Conservation (phyloP, 2,329 filamentous ascomycete genomes). For the Neoscytalidium dimidiatum region DNA sequence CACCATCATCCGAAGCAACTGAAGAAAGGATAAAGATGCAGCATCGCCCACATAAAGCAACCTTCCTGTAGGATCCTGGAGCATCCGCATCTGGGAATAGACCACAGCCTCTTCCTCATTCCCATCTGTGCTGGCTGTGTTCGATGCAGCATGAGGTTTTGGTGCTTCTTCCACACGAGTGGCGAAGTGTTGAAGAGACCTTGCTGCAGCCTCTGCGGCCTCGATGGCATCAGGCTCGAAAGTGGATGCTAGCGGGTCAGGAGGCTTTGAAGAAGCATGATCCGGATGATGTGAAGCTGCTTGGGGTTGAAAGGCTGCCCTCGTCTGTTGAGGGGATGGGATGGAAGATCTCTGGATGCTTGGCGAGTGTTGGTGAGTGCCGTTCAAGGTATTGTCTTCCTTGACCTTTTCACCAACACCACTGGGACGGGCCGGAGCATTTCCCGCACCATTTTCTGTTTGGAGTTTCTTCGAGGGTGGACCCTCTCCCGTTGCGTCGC, state of each 20-base stretch:
- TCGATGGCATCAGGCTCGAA: conserved; percentile 24
- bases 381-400: background rate
- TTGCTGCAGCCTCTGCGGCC: conserved; percentile 26
- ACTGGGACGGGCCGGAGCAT: background rate
- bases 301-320: background rate
- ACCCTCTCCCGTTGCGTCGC: conserved; percentile 37
- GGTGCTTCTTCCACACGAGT: conserved; percentile 26
- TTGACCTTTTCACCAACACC: background rate
- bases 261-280: background rate
- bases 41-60: conserved; percentile 65
- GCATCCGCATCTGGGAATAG: conserved; percentile 58
- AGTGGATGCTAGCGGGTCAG: conserved; percentile 21
- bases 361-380: background rate
- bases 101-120: conserved; percentile 59
- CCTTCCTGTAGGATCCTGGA: conserved; percentile 60
- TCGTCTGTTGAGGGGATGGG: background rate
- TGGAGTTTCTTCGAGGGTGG: conserved; percentile 39
- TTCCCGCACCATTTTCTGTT: conserved; percentile 22
- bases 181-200: conserved; percentile 29
- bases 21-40: conserved; percentile 62
- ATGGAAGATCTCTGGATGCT: background rate
- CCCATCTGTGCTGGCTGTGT: conserved; percentile 42
- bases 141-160: conserved; percentile 28
- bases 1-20: conserved; percentile 63
- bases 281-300: background rate